These are phyloP conservation scores for Haplosporangium gracile DNA, from an alignment of 192 early-diverging fungal genomes.

Conservation along the genomic window DNA sequence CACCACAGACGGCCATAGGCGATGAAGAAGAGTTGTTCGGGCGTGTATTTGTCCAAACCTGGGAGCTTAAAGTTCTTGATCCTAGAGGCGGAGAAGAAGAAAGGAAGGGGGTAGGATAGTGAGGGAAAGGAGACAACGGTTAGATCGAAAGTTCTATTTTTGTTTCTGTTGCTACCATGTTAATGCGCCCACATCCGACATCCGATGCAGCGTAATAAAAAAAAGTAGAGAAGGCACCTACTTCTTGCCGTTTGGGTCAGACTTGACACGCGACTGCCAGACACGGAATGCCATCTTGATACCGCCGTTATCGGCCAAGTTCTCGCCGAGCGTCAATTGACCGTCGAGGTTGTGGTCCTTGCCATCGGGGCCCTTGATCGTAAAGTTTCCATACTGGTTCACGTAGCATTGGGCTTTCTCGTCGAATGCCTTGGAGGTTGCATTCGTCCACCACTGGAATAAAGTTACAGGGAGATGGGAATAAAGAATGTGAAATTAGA, in stretches of 20 bases:
- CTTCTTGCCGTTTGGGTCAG: slow-evolving; percentile 27
- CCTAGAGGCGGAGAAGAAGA: slow-evolving; percentile 5
- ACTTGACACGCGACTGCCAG: slow-evolving; percentile 37
- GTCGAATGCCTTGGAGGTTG: slow-evolving; percentile 62
- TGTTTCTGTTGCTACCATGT: not conserved
- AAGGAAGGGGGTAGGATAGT: not conserved
- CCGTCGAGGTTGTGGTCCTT: slow-evolving; percentile 60
- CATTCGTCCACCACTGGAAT: slow-evolving; percentile 75
- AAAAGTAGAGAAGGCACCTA: slow-evolving; percentile 43
- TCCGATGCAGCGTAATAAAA: not conserved
- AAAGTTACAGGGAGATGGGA: not conserved
- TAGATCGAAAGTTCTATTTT: not conserved
- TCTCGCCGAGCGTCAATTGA: slow-evolving; percentile 67
- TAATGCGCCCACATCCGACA: no score
- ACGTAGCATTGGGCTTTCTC: slow-evolving; percentile 70
- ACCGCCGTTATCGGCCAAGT: slow-evolving; percentile 78
- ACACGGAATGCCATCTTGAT: slow-evolving; percentile 56
- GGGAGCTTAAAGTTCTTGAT: slow-evolving; percentile 39
- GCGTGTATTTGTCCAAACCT: slow-evolving; percentile 62
- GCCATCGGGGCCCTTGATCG: slow-evolving; percentile 46
- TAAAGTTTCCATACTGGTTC: slow-evolving; percentile 70
- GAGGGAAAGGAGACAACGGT: not conserved
- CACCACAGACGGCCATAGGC: slow-evolving; percentile 78
- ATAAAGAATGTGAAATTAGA: not conserved
- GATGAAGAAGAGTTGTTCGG: slow-evolving; percentile 75